Evolutionary conservation across 768 basidiomycete species (phyloP).

Genomic region (Tulasnella sp.): DNA sequence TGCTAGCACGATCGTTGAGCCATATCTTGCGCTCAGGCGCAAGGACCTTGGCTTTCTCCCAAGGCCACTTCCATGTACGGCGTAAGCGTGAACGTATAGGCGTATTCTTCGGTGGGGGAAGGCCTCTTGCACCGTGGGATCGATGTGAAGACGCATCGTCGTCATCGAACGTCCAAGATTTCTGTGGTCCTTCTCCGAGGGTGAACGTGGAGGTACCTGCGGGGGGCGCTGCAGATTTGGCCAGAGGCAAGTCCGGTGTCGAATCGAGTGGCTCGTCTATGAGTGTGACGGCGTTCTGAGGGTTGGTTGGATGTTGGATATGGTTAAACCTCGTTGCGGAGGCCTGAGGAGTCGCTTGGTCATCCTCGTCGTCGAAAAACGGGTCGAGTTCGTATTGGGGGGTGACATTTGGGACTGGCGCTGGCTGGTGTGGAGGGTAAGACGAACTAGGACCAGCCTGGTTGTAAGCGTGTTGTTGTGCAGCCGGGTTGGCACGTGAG

Average conservation of each 20-base stretch:
- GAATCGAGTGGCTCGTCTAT: conserved; percentile 8
- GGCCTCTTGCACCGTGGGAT: not conserved
- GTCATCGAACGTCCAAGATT: conserved; percentile 66
- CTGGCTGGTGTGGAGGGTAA: conserved; percentile 28
- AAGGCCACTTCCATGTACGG: conserved; percentile 67
- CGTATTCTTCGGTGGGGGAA: conserved; percentile 19
- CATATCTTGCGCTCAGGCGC: conserved; percentile 68
- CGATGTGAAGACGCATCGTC: conserved; percentile 32
- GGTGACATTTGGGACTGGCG: conserved; percentile 29
- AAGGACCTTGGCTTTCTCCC: conserved; percentile 54
- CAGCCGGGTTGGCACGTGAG: conserved; percentile 56
- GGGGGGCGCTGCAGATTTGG: conserved; percentile 37
- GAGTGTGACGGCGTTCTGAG: not conserved
- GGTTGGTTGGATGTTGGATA: conserved; percentile 1
- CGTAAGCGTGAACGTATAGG: conserved; percentile 22
- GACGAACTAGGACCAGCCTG: conserved; percentile 49
- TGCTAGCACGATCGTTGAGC: conserved; percentile 60
- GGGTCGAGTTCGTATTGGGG: conserved; percentile 53
- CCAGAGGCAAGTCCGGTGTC: conserved; percentile 39
- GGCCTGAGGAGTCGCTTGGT: conserved; percentile 27
- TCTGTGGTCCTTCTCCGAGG: conserved; percentile 28
- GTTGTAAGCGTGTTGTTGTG: conserved; percentile 31
- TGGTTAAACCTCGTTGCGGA: not conserved
- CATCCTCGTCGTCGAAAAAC: conserved; percentile 74
- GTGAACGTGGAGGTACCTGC: conserved; percentile 21